A percentile compares a stretch with the other conserved stretches of the same genome.
These are phyloP conservation scores for Colletotrichum eremochloae DNA, from an alignment of 2,329 filamentous ascomycete genomes.

Conservation along the genomic window DNA sequence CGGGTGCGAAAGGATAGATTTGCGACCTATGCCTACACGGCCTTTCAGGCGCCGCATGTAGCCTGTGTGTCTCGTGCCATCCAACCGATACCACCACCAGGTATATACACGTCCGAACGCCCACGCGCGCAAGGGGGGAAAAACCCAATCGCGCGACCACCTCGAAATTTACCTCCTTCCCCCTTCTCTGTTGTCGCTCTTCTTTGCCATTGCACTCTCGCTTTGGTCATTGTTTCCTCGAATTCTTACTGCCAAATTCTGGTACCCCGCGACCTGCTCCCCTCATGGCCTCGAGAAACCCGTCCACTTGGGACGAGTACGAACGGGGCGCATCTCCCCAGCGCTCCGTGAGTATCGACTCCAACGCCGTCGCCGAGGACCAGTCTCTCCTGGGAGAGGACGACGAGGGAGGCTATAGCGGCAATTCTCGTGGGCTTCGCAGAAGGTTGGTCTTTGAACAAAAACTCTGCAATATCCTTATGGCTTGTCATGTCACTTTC, in stretches of 20 bases:
- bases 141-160: slow-evolving; percentile 27
- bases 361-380: slow-evolving; percentile 59
- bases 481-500: not conserved
- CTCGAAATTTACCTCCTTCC: not conserved
- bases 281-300: slow-evolving; percentile 50
- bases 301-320: slow-evolving; percentile 62
- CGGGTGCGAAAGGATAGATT: slow-evolving; percentile 30
- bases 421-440: slow-evolving; percentile 44
- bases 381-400: slow-evolving; percentile 60
- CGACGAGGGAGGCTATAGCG: slow-evolving; percentile 51
- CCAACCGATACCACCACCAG: slow-evolving; percentile 11
- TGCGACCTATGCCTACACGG: slow-evolving; percentile 35
- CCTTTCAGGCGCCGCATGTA: slow-evolving; percentile 18
- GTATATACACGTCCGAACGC: slow-evolving; percentile 37
- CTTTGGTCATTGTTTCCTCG: not conserved
- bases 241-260: not conserved
- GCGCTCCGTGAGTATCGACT: slow-evolving; percentile 57
- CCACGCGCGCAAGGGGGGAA: slow-evolving; percentile 4
- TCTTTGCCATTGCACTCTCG: not conserved
- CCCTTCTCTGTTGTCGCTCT: slow-evolving; percentile 1
- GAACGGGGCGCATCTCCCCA: slow-evolving; percentile 57
- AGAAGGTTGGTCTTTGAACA: slow-evolving; percentile 51
- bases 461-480: not conserved
- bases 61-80: slow-evolving; percentile 15
- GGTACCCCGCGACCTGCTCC: not conserved